Base-by-base conservation (phyloP, 2,329 filamentous ascomycete genomes). In the Clonostachys rhizophaga region DNA sequence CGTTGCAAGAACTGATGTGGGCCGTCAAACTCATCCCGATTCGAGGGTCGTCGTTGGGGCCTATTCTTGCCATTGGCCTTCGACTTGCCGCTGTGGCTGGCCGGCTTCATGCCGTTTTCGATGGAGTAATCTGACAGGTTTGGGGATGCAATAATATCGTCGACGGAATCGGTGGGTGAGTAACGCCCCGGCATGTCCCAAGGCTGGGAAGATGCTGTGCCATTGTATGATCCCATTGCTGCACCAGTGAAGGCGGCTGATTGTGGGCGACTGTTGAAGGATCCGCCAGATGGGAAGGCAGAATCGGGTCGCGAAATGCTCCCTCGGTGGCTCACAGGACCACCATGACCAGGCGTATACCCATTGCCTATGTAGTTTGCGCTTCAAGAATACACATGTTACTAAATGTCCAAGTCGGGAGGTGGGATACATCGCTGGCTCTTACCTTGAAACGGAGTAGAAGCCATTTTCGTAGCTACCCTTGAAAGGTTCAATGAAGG, bases 21-120 rank as follows among this genome's bases (percentile, higher is more conserved):
- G 4, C 89, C 89, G 67, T 94, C 89, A 67, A 95, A 95, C 67
- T 94, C 89, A 72, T 95, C 89, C 50, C 89, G 79, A 69, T 91
- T 91, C 40, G 86, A 89, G 24, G 87, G 83, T 33, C 86, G 79
- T 56, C 87, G 78, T 60, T 88, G 84, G 14, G 78, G 69, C 39
- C 75, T 71, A 45, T 68, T 65, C 58, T 79, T 79, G 44, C 70
- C 68, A 43, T 65, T 66, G 40, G 55, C 52, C 65, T 67, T 5
- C 68, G 62, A 34, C 68, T 63, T 35, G 66, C 58, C 47, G 65
- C 56, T 37, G 40, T 24, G 34, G 16, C 43, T 46, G 36, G 20
- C 42, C 20, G 34, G 34, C 40, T 66, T 64, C 42, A 69, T 67
- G 44, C 69, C 68, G 54, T 75, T 74, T 45, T 85, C 81, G 53